phyloP scores from a whole-genome alignment of 2,329 filamentous ascomycete species.

The Venturia aucupariae region DNA sequence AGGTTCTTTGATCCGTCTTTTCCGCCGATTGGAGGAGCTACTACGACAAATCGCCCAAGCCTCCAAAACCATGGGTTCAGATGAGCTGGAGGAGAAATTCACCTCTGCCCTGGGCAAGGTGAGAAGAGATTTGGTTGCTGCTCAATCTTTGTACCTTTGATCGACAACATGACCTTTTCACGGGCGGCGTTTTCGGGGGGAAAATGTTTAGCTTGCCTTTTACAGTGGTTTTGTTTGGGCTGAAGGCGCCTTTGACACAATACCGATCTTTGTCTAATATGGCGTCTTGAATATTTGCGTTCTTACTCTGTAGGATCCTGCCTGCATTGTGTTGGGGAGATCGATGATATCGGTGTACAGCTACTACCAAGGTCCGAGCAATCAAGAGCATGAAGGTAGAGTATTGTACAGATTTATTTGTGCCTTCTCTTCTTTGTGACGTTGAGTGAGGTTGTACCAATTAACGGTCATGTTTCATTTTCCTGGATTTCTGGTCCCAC shows the following conservation, averaged over 20 bases:
- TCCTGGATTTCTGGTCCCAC: too few species aligned
- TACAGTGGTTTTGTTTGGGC: background rate
- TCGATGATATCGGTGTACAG: background rate
- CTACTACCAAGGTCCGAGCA: background rate
- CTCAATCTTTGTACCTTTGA: slow-evolving; percentile 86
- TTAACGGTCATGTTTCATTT: background rate
- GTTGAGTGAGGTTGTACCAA: too few species aligned
- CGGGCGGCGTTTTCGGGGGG: background rate
- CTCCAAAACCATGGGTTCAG: slow-evolving; percentile 95
- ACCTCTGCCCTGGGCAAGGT: slow-evolving; percentile 78
- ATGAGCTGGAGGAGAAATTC: slow-evolving; percentile 87
- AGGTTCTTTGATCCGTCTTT: slow-evolving; percentile 89
- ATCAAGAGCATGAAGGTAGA: background rate
- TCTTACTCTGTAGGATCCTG: background rate
- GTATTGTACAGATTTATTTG: background rate
- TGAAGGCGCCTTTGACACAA: background rate
- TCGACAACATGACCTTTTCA: background rate
- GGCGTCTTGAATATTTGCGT: background rate
- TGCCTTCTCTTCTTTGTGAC: background rate
- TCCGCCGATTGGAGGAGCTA: slow-evolving; percentile 89
- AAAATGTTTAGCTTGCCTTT: background rate
- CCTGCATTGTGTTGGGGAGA: background rate
- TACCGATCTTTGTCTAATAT: background rate
- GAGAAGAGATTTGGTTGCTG: slow-evolving; percentile 85
- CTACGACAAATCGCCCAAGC: slow-evolving; percentile 93